Evolutionary conservation across 2,329 filamentous ascomycete species (phyloP), one percentile per base, ranked within the genome.

Genomic region (Cladorrhinum sp.): DNA sequence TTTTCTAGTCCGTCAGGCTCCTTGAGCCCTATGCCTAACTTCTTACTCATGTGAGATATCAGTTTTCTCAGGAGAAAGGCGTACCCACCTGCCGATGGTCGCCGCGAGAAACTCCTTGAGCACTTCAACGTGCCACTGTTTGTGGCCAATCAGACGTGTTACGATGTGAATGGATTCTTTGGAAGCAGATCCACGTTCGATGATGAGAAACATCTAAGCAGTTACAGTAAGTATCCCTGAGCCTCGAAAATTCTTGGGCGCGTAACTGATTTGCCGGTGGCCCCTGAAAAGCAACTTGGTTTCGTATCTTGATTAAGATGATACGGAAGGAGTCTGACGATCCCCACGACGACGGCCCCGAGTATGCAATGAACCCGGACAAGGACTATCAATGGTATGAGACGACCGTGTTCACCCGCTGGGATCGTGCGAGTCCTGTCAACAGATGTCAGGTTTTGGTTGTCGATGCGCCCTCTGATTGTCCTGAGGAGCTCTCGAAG

Each of bases 341-440:
- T 5, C 12, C 57, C 6, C 57, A 63, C 18, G 65, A 65, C 5
- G n/a, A 62, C 2, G 55, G 39, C 5, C 49, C 18, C 8, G 65
- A 67, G 48, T 67, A 67, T 20, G 59, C 50, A 16, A 28, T n/a
- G 10, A 57, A n/a, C 6, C 33, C 9, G 5, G 39, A 33, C 1
- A 63, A 62, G n/a, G 64, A 51, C 23, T 67, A 67, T 18, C 51
- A 42, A 18, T 67, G 65, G 65, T 67, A 60, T 20, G 65, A 67
- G 24, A 67, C 60, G 55, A 59, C 62, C 28, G 33, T 64, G 54
- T 65, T 67, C 33, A 64, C 64, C 6, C 58, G 59, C 12, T 67
- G 65, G 65, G 61, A 63, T 18, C 24, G 9, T 9, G 33, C n/a
- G n/a, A n/a, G 33, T 36, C 33, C 33, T 24, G 23, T 57, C 12